These are phyloP conservation scores for Chaetomiaceae sp. DNA, from an alignment of 2,329 filamentous ascomycete species.

Conservation along the genomic window DNA sequence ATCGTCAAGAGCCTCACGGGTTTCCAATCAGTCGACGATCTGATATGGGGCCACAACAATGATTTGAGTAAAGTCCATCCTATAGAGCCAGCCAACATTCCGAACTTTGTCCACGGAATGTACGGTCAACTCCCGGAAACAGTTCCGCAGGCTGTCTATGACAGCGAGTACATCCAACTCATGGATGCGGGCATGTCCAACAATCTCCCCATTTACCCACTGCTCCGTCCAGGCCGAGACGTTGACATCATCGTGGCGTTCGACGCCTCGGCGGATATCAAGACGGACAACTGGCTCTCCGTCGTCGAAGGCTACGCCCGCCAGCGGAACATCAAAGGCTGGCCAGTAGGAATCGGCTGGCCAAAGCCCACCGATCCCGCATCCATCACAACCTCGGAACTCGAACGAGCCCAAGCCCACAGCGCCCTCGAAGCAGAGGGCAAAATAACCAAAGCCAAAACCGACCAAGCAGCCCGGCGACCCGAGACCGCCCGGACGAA, in stretches of 20 bases:
- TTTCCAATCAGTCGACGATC: slow-evolving; percentile 70
- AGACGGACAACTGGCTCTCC: slow-evolving; percentile 92
- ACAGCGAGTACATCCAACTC: slow-evolving; percentile 66
- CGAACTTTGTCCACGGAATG: slow-evolving; percentile 85
- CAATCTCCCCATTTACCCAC: slow-evolving; percentile 91
- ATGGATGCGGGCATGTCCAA: slow-evolving; percentile 99
- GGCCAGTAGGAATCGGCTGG: slow-evolving; percentile 95
- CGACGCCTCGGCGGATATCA: slow-evolving; percentile 89
- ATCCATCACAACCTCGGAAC: slow-evolving; percentile 57
- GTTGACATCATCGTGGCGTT: slow-evolving; percentile 91
- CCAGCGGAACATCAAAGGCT: slow-evolving; percentile 86
- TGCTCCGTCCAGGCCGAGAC: slow-evolving; percentile 80
- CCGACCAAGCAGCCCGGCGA: slow-evolving; percentile 39
- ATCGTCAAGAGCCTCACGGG: slow-evolving; percentile 70
- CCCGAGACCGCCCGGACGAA: slow-evolving; percentile 29
- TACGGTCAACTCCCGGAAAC: slow-evolving; percentile 67
- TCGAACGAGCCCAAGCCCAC: slow-evolving; percentile 63
- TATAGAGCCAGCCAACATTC: slow-evolving; percentile 84
- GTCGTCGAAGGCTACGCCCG: slow-evolving; percentile 89
- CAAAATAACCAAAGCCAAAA: slow-evolving; percentile 59
- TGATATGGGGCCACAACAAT: slow-evolving; percentile 77
- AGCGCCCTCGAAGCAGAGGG: slow-evolving; percentile 56
- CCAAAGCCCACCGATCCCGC: slow-evolving; percentile 59
- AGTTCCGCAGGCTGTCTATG: slow-evolving; percentile 72
- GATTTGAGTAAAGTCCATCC: slow-evolving; percentile 90